Percentiles rank a stretch among this genome's conserved stretches.
phyloP scores from a whole-genome alignment of 495 filamentous ascomycete species.

The Xylaria scruposa region DNA sequence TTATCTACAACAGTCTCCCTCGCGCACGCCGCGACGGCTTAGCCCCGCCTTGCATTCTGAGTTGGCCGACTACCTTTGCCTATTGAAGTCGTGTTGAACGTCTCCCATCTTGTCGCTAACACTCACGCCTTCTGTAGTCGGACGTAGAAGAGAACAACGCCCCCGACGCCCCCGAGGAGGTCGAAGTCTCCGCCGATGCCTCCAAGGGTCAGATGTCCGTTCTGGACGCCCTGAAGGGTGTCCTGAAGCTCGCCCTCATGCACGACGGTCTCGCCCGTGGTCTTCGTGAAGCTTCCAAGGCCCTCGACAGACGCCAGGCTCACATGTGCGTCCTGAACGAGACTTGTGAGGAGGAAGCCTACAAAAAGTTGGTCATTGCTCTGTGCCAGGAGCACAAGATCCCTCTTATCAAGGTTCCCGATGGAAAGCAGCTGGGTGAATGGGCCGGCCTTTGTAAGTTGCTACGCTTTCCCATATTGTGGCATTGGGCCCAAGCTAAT shows the following conservation, averaged over 20 bases:
- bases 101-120: conserved; percentile 20
- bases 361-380: conserved; percentile 99
- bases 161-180: conserved; percentile 81
- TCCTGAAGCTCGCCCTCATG: conserved; percentile 97
- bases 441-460: conserved; percentile 98
- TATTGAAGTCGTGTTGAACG: neutral
- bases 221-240: conserved; percentile 95
- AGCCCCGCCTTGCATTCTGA: conserved; percentile 18
- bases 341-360: conserved; percentile 98
- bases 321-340: conserved; percentile 99
- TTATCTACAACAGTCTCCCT: neutral
- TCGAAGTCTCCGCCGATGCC: conserved; percentile 89
- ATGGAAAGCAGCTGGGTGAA: conserved; percentile 99
- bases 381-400: conserved; percentile 99
- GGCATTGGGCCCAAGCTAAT: conserved; percentile 27
- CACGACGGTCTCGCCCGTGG: conserved; percentile 99
- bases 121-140: conserved; percentile 49
- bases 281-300: conserved; percentile 96
- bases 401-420: conserved; percentile 98
- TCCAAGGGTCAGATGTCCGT: conserved; percentile 94
- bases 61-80: conserved; percentile 21
- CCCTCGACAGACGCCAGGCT: conserved; percentile 94
- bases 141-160: conserved; percentile 80
- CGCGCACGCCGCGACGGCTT: conserved; percentile 13
- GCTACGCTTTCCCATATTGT: neutral